phyloP scores from a whole-genome alignment of 2,329 filamentous ascomycete genomes.

The Mycocentrospora acerina region DNA sequence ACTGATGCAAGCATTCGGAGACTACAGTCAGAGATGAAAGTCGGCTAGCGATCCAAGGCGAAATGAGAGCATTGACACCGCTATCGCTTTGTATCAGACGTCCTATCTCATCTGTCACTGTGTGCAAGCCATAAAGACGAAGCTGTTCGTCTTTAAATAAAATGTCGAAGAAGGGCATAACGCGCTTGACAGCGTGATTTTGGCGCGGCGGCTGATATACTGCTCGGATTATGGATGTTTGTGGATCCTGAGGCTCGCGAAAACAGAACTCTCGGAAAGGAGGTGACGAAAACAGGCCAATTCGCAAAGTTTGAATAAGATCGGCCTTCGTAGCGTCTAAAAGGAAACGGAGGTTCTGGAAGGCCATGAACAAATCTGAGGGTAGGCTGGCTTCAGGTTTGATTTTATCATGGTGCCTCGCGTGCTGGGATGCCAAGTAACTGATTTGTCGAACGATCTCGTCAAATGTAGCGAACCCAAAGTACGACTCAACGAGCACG shows the following conservation, averaged over 20 bases:
- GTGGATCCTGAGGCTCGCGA: constrained; percentile 9
- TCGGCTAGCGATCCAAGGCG: constrained; percentile 36
- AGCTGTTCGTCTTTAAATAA: constrained; percentile 7
- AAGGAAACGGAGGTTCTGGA: constrained; percentile 14
- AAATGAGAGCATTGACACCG: constrained; percentile 41
- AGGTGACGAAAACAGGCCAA: constrained; percentile 9
- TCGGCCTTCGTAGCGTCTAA: constrained; percentile 7
- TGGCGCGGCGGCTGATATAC: constrained; percentile 5
- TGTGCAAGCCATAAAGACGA: constrained; percentile 24
- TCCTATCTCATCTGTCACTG: constrained; percentile 53
- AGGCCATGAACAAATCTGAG: constrained; percentile 10
- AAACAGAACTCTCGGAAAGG: constrained; percentile 11
- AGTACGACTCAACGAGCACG: constrained; percentile 9
- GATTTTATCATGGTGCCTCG: constrained; percentile 6
- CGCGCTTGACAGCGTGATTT: constrained; percentile 6
- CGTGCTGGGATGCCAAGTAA: constrained; percentile 5
- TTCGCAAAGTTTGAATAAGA: constrained; percentile 7
- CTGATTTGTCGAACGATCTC: constrained; percentile 13
- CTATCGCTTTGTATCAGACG: constrained; percentile 46
- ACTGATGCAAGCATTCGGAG: constrained; percentile 47
- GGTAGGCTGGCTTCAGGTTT: constrained; percentile 8
- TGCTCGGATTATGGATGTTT: constrained; percentile 7
- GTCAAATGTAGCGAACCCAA: constrained; percentile 15
- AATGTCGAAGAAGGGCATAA: constrained; percentile 12
- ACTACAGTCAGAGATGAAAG: constrained; percentile 53